Conservation (phyloP, 1,139 yeast genomes). For the Kodamaea alishanica region DNA sequence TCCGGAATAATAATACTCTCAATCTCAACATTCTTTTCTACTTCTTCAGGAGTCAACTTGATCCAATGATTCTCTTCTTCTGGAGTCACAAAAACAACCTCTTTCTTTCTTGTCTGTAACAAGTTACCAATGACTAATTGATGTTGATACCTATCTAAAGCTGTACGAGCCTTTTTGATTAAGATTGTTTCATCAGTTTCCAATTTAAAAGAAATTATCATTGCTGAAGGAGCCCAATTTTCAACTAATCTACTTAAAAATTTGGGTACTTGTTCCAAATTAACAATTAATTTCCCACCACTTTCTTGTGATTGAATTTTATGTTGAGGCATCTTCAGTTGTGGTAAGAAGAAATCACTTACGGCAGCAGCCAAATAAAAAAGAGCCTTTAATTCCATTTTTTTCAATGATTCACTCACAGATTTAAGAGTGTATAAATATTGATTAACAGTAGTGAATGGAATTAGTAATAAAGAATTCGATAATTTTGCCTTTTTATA, state of each 20-base stretch:
- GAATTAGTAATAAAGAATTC: constrained; percentile 63
- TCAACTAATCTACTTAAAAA: constrained; percentile 84
- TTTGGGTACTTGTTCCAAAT: constrained; percentile 94
- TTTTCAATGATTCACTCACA: constrained; percentile 58
- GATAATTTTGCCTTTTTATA: constrained; percentile 59
- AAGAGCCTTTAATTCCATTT: constrained; percentile 53
- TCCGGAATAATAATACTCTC: constrained; percentile 77
- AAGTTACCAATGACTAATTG: constrained; percentile 94
- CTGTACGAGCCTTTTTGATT: constrained; percentile 70
- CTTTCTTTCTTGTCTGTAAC: constrained; percentile 80
- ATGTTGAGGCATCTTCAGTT: constrained; percentile 81
- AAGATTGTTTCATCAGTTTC: constrained; percentile 80
- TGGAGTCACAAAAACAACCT: constrained; percentile 80
- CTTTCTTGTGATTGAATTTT: constrained; percentile 82
- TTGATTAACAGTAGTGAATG: constrained; percentile 94
- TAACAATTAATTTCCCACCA: constrained; percentile 72
- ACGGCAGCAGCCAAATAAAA: constrained; percentile 97
- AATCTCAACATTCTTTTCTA: constrained; percentile 48
- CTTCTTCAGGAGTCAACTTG: constrained; percentile 42
- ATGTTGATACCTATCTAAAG: constrained; percentile 81
- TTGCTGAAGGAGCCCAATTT: constrained; percentile 91
- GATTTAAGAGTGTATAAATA: constrained; percentile 78
- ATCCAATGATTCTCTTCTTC: constrained; percentile 48
- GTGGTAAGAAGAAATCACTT: constrained; percentile 90
- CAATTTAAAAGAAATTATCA: constrained; percentile 91